phyloP scores from a whole-genome alignment of 306 rosid genomes.

The Nissolia schottii region DNA sequence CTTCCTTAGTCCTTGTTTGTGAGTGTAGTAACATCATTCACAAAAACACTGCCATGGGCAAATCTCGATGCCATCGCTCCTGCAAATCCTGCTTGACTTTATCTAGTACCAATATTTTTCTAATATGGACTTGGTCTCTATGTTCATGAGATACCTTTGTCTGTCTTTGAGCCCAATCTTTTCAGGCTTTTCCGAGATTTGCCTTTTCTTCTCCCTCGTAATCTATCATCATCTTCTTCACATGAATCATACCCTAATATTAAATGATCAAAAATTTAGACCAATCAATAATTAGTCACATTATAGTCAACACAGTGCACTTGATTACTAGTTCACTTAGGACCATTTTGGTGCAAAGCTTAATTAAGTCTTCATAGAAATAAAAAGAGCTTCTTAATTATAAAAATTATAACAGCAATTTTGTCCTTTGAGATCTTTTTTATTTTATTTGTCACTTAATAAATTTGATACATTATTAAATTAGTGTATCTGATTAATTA shows the following conservation, averaged over 20 bases:
- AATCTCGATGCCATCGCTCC: constrained; percentile 51
- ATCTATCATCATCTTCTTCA: neutral
- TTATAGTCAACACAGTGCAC: neutral
- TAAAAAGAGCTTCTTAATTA: too few relatives aligned
- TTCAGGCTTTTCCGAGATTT: constrained; percentile 11
- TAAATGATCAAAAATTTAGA: too few relatives aligned
- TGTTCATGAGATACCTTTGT: constrained; percentile 38
- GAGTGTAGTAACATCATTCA: neutral
- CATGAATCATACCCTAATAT: too few relatives aligned
- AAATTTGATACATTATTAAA: too few relatives aligned
- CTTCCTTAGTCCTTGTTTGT: constrained; percentile 10
- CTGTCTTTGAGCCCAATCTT: constrained; percentile 5
- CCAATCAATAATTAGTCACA: neutral
- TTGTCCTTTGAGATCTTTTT: too few relatives aligned
- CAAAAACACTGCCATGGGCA: constrained; percentile 5
- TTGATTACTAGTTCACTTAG: neutral
- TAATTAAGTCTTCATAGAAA: too few relatives aligned
- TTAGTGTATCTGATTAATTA: too few relatives aligned
- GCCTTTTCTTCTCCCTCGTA: neutral
- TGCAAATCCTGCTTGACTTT: constrained; percentile 32
- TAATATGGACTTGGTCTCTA: constrained; percentile 23
- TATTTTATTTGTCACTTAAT: too few relatives aligned
- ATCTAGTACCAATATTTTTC: constrained; percentile 26
- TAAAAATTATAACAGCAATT: too few relatives aligned
- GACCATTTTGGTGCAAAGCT: too few relatives aligned